Evolutionary conservation across 1,284 basidiomycete genomes (phyloP).

Genomic region (Rhodotorula sp.): DNA sequence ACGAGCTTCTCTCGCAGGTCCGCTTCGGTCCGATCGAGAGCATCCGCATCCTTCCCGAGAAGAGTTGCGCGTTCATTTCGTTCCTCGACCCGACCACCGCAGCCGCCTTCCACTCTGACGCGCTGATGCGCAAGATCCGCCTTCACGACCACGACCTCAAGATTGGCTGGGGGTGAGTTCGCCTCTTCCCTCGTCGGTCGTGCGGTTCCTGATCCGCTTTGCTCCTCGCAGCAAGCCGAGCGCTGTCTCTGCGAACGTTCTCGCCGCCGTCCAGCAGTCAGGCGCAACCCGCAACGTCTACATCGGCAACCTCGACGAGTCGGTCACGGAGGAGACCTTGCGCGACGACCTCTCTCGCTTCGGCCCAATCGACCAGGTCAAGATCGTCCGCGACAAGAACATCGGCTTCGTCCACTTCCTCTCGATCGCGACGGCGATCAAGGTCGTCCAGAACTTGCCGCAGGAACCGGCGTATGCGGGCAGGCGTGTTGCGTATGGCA

Average conservation of each 20-base stretch:
- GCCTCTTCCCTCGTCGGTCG: too few species aligned
- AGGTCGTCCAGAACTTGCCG: constrained; percentile 86
- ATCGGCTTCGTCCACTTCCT: constrained; percentile 96
- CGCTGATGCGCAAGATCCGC: constrained; percentile 83
- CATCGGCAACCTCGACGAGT: constrained; percentile 82
- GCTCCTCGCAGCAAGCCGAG: constrained; percentile 60
- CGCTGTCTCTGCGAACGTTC: constrained; percentile 77
- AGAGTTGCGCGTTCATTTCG: constrained; percentile 88
- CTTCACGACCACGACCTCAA: constrained; percentile 90
- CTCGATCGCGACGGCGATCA: constrained; percentile 85
- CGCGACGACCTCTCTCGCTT: constrained; percentile 82
- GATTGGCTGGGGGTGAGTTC: constrained; percentile 76
- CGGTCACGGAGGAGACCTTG: constrained; percentile 80
- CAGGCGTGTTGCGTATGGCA: constrained; percentile 91
- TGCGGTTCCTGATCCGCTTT: not conserved
- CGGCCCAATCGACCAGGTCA: constrained; percentile 95
- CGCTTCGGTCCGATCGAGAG: constrained; percentile 96
- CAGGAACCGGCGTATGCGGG: constrained; percentile 87
- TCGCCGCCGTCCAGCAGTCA: constrained; percentile 79
- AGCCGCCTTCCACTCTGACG: constrained; percentile 91
- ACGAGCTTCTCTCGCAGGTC: constrained; percentile 94
- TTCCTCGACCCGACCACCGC: constrained; percentile 89
- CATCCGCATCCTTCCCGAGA: constrained; percentile 93
- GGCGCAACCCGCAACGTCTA: constrained; percentile 93
- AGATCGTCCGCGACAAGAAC: constrained; percentile 95